phyloP scores from a whole-genome alignment of 495 filamentous ascomycete species.

The Talaromyces ruber region DNA sequence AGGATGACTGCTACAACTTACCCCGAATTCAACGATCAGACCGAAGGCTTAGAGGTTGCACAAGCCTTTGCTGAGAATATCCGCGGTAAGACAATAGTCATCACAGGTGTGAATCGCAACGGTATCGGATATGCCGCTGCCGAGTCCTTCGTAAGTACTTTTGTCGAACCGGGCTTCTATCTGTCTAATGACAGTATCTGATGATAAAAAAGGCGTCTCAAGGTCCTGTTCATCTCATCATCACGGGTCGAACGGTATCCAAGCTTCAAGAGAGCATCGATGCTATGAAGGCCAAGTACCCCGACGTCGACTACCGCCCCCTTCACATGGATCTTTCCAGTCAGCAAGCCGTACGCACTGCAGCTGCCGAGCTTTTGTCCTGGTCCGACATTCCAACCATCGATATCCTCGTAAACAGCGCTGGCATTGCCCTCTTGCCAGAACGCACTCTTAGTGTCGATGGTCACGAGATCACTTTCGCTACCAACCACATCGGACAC shows the following conservation, averaged over 20 bases:
- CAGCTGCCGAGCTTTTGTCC: slow-evolving; percentile 27
- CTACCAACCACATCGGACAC: slow-evolving; percentile 21
- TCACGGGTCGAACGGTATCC: slow-evolving; percentile 26
- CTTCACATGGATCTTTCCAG: slow-evolving; percentile 35
- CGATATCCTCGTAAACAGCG: slow-evolving; percentile 34
- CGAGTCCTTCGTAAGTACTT: slow-evolving; percentile 27
- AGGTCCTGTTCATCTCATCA: slow-evolving; percentile 30
- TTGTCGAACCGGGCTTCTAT: not conserved
- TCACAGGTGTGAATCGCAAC: slow-evolving; percentile 31
- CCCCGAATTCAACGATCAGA: slow-evolving; percentile 25
- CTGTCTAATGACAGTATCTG: not conserved
- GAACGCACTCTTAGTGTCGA: slow-evolving; percentile 18
- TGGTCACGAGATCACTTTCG: slow-evolving; percentile 17
- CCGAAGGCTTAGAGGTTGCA: slow-evolving; percentile 32
- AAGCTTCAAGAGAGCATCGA: slow-evolving; percentile 30
- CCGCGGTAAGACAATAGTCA: slow-evolving; percentile 28
- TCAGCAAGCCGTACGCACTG: slow-evolving; percentile 30
- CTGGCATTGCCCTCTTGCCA: slow-evolving; percentile 23
- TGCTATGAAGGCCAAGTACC: slow-evolving; percentile 22
- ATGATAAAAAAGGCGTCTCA: slow-evolving; percentile 25
- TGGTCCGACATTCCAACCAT: slow-evolving; percentile 30
- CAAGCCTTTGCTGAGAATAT: slow-evolving; percentile 24
- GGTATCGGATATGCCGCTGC: slow-evolving; percentile 34
- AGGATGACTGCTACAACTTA: slow-evolving; percentile 24
- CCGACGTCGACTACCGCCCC: slow-evolving; percentile 25